A percentile compares a stretch with the other conserved stretches of the same genome.
phyloP scores from a whole-genome alignment of 2,329 filamentous ascomycete genomes.

The Hymenotorrendiella dingleyae region DNA sequence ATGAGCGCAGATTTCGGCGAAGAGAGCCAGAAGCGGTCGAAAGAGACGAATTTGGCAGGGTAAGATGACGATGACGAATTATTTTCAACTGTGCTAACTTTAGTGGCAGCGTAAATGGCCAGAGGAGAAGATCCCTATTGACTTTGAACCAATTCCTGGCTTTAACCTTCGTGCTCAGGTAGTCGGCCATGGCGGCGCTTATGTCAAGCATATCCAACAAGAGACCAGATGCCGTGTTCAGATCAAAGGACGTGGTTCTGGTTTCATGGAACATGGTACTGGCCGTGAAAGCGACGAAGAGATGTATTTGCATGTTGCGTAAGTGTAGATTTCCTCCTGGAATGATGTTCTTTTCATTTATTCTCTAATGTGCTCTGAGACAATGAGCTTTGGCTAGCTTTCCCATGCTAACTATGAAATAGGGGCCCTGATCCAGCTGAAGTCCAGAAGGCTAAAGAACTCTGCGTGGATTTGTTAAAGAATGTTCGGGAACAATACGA shows the following conservation, averaged over 20 bases:
- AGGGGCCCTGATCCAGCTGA: conserved; percentile 83
- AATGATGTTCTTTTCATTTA: no score
- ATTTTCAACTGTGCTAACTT: background rate
- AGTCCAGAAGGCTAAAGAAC: conserved; percentile 79
- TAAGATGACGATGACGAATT: conserved; percentile 39
- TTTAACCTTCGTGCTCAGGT: conserved; percentile 97
- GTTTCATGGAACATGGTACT: conserved; percentile 86
- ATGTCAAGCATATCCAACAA: conserved; percentile 97
- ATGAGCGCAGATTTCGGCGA: conserved; percentile 85
- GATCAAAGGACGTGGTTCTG: conserved; percentile 94
- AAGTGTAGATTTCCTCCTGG: no score
- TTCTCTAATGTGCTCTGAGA: no score
- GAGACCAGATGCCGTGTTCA: conserved; percentile 94
- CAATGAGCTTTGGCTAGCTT: no score
- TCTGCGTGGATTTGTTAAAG: conserved; percentile 80
- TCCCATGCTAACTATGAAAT: conserved; percentile 11
- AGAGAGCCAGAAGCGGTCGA: conserved; percentile 76
- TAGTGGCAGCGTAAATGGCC: conserved; percentile 89
- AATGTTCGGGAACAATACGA: conserved; percentile 90
- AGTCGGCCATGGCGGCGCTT: conserved; percentile 87
- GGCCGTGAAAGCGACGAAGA: conserved; percentile 87
- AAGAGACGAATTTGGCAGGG: conserved; percentile 83
- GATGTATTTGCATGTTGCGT: conserved; percentile 97
- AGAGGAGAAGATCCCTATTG: conserved; percentile 88
- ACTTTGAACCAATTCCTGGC: conserved; percentile 82